Percentiles rank a stretch among this genome's conserved stretches.
These are phyloP conservation scores for Podila horticola DNA, from an alignment of 192 early-diverging fungal genomes.

Conservation along the genomic window DNA sequence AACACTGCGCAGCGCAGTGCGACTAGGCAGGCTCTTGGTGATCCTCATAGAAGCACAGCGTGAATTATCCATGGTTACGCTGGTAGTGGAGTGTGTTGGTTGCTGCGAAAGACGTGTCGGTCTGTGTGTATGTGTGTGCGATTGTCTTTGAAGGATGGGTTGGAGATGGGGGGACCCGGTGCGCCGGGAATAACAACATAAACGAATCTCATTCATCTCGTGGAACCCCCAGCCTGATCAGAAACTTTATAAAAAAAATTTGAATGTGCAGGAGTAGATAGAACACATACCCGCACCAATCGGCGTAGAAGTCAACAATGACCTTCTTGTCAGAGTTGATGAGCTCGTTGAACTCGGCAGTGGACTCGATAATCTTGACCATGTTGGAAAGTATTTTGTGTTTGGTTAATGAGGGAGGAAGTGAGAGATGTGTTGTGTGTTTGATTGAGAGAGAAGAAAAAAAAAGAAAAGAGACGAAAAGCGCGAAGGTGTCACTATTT, in stretches of 20 bases:
- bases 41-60: too few relatives aligned
- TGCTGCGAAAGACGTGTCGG: too few relatives aligned
- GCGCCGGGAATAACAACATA: background rate
- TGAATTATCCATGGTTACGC: too few relatives aligned
- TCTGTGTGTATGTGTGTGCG: too few relatives aligned
- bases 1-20: too few relatives aligned
- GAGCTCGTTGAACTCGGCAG: constrained; percentile 52
- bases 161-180: too few relatives aligned
- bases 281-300: constrained; percentile 76
- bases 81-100: too few relatives aligned
- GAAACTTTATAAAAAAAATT: background rate
- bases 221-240: constrained; percentile 5
- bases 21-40: too few relatives aligned
- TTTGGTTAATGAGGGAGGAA: background rate
- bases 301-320: constrained; percentile 83
- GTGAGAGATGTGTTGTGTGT: constrained; percentile 4
- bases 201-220: background rate
- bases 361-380: constrained; percentile 44
- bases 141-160: too few relatives aligned
- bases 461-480: background rate
- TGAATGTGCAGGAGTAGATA: background rate
- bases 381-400: constrained; percentile 29
- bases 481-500: background rate
- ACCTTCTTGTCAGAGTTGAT: constrained; percentile 60
- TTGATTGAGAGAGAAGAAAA: background rate